phyloP scores from a whole-genome alignment of 768 basidiomycete species.

The Hortiboletus campestris region DNA sequence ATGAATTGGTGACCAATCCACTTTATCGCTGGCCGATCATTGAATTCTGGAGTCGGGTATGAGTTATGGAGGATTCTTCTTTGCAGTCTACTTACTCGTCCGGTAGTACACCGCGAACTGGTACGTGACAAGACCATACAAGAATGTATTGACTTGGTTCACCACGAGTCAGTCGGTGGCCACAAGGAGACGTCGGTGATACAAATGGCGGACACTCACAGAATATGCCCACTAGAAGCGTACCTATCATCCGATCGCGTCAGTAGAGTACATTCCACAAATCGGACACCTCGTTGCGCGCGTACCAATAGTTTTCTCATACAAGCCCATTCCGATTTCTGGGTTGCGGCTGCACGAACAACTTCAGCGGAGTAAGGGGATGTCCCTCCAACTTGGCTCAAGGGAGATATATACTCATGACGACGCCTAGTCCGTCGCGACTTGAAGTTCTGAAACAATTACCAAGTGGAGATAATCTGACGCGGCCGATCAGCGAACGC shows the following conservation, averaged over 20 bases:
- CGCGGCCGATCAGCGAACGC: no score
- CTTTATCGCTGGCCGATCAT: constrained; percentile 13
- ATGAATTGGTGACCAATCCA: background rate
- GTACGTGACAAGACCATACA: constrained; percentile 44
- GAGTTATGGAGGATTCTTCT: background rate
- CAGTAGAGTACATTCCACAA: background rate
- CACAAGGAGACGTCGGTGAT: background rate
- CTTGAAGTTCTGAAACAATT: no score
- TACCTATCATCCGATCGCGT: constrained; percentile 6
- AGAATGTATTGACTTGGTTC: constrained; percentile 23
- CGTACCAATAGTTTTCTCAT: constrained; percentile 2
- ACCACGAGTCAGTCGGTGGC: background rate
- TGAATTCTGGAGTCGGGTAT: constrained; percentile 5
- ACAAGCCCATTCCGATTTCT: background rate
- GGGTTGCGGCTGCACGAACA: background rate
- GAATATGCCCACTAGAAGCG: constrained; percentile 20
- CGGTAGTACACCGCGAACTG: constrained; percentile 41
- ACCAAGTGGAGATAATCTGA: no score
- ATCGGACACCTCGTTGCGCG: background rate
- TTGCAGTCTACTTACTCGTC: background rate
- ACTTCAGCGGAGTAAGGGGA: no score
- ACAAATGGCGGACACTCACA: constrained; percentile 8
- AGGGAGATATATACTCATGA: no score
- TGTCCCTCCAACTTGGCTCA: no score
- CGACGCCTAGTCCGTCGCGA: no score